These are phyloP conservation scores for Salix caprea DNA, from an alignment of 345 rosid species.

Conservation along the genomic window DNA sequence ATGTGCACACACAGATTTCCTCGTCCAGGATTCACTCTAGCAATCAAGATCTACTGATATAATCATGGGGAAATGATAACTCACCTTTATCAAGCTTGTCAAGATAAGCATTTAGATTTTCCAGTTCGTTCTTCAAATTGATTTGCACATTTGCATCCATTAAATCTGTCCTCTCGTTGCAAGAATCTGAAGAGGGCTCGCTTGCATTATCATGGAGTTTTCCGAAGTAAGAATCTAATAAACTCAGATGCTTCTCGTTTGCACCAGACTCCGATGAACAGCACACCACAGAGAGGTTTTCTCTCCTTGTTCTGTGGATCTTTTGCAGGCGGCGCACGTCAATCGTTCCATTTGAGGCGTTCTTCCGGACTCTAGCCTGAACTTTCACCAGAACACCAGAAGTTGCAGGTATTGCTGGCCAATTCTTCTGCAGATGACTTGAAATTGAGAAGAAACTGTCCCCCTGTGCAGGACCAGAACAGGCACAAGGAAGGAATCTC, in stretches of 20 bases:
- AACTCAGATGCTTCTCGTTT: constrained; percentile 37
- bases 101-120: constrained; percentile 50
- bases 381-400: constrained; percentile 13
- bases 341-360: constrained; percentile 3
- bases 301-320: constrained; percentile 16
- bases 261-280: constrained; percentile 27
- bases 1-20: too few relatives aligned
- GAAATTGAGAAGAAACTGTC: constrained; percentile 20
- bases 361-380: neutral
- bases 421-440: constrained; percentile 1
- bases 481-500: constrained; percentile 20
- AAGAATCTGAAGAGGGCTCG: constrained; percentile 19
- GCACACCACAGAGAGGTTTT: constrained; percentile 15
- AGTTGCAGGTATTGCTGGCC: constrained; percentile 19
- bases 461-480: constrained; percentile 11
- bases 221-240: constrained; percentile 67
- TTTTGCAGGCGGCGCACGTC: constrained; percentile 6
- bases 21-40: too few relatives aligned
- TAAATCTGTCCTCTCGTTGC: constrained; percentile 7
- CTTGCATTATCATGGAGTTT: constrained; percentile 33
- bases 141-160: constrained; percentile 15
- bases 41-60: too few relatives aligned
- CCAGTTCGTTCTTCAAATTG: constrained; percentile 31
- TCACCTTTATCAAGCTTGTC: constrained; percentile 48
- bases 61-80: neutral